These are phyloP conservation scores for Lactifluus subvellereus DNA, from an alignment of 768 basidiomycete species.

Conservation along the genomic window DNA sequence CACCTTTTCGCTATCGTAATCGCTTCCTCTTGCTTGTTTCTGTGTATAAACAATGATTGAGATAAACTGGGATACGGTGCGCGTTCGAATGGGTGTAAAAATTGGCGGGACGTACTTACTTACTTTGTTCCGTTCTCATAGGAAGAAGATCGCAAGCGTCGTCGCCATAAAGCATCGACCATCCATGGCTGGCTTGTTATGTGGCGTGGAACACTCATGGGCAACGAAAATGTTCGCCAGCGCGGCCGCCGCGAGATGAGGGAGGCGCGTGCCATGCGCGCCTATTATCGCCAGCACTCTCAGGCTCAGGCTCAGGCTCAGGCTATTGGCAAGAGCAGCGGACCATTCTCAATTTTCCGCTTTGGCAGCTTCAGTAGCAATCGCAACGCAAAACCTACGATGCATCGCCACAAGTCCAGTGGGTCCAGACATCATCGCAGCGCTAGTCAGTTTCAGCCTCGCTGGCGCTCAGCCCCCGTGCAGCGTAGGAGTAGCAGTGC, in stretches of 20 bases:
- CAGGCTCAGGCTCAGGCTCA: background rate
- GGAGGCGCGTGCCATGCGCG: conserved; percentile 15
- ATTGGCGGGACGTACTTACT: background rate
- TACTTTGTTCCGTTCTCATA: background rate
- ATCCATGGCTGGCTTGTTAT: conserved; percentile 26
- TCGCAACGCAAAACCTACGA: background rate
- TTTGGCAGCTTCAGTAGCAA: background rate
- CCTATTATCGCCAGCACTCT: background rate
- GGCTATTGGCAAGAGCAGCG: background rate
- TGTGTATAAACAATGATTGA: conserved; percentile 11
- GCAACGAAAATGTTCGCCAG: conserved; percentile 22
- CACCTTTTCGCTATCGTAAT: conserved; percentile 3
- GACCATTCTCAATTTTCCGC: conserved; percentile 13
- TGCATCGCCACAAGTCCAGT: conserved; percentile 1
- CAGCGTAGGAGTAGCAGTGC: conserved; percentile 9
- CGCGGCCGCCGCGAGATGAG: conserved; percentile 24
- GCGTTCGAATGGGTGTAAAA: background rate
- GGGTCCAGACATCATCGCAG: conserved; percentile 1
- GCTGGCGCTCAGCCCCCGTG: background rate
- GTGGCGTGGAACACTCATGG: conserved; percentile 24
- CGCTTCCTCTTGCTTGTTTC: background rate
- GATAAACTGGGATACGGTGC: conserved; percentile 23
- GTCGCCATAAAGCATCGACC: conserved; percentile 21
- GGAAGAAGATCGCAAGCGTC: conserved; percentile 12
- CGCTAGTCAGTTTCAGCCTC: background rate